Base-by-base conservation (phyloP, 106 monocot genomes). In the Phalaenopsis equestris region DNA sequence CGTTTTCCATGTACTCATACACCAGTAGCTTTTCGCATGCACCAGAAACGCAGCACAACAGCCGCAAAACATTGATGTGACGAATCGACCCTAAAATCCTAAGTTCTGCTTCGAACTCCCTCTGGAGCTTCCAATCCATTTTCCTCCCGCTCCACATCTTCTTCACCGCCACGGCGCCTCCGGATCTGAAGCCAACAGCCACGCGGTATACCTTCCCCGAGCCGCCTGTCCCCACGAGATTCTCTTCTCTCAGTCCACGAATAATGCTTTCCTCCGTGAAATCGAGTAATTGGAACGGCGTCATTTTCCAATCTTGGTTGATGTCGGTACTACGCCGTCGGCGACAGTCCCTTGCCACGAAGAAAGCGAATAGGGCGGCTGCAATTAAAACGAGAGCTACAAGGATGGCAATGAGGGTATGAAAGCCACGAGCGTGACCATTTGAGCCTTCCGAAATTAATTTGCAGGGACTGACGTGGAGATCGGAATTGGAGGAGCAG, bases 171-270 rank as follows among this genome's bases (percentile, higher is more conserved):
- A 93, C 93, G 30, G 85, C 83, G 14, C 73, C 81, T 2, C 87
- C 83, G 1, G 57, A 72, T 10, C 41, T 73, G 41, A 47, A 78
- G 0, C 82, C 83, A 14, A 36, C 30, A 18, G 48, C 17, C 36
- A 95, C 65, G 16, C 80, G 79, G 85, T 90, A 98, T 36, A 98
- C 94, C 43, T 77, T 73, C 8, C 96, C 94, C 7, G 84, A 73
- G 0, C 96, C 94, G 65, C 92, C 96, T 46, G 79, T 64, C 5
- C 88, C 96, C 75, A 93, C 84, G 5, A 91, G 61, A 72, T 96
- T 93, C 21, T 89, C 90, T n/a, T 92, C 81, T 3, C 39, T 70
- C 5, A 92, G 81, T 2, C 85, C 90, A 8, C 79, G 73, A 10
- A 92, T 6, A 45, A 98, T 86, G 84, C 0, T 78, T 7, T 81